These are phyloP conservation scores for Syzygium malaccense DNA, from an alignment of 441 rosid genomes.

Conservation along the genomic window DNA sequence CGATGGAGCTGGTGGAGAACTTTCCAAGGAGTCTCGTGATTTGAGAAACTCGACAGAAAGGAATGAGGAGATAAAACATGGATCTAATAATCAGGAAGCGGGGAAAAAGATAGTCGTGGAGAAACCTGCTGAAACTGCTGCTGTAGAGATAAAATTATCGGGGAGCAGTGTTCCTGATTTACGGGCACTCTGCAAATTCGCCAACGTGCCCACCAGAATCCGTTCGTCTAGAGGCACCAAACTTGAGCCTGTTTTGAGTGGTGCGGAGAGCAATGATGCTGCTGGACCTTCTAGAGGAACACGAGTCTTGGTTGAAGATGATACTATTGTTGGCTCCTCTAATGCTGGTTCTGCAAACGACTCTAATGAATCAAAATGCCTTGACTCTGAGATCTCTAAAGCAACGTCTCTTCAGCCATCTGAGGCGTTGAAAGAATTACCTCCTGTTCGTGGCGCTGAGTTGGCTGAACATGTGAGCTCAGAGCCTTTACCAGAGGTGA, in stretches of 20 bases:
- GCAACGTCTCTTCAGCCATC: constrained; percentile 15
- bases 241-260: constrained; percentile 30
- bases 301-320: constrained; percentile 24
- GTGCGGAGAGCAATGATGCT: constrained; percentile 30
- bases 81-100: constrained; percentile 16
- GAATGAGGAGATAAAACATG: constrained; percentile 39
- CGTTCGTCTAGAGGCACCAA: constrained; percentile 55
- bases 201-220: constrained; percentile 75
- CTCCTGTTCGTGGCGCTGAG: constrained; percentile 26
- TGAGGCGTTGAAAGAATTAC: constrained; percentile 25
- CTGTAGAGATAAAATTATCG: constrained; percentile 26
- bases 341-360: constrained; percentile 21
- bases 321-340: constrained; percentile 17
- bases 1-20: constrained; percentile 31
- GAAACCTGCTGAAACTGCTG: constrained; percentile 20
- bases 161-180: constrained; percentile 48
- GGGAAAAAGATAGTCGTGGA: constrained; percentile 33
- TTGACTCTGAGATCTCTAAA: constrained; percentile 31
- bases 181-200: constrained; percentile 61
- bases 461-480: constrained; percentile 46
- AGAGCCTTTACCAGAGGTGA: constrained; percentile 19
- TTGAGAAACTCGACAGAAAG: constrained; percentile 16
- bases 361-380: constrained; percentile 15
- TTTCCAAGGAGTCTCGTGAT: constrained; percentile 35
- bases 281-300: constrained; percentile 22